A percentile compares a stretch with the other conserved stretches of the same genome.
Conservation (phyloP, 805 yeast genomes). For the Ogataea nakhonphanomensis region DNA sequence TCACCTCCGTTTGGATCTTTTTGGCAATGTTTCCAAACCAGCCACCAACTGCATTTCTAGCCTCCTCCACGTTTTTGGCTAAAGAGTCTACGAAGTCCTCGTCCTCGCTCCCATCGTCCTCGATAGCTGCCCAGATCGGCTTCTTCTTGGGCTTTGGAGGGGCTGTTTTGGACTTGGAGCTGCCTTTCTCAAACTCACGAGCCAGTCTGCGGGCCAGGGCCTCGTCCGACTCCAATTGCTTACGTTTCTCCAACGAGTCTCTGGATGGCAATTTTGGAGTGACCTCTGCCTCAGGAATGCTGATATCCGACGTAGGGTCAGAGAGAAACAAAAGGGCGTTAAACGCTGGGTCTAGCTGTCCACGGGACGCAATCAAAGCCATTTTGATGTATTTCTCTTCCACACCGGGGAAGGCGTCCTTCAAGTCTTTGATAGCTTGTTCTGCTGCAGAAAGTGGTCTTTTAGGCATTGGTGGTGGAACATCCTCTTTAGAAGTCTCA, state of each 20-base stretch:
- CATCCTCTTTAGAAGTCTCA: conserved; percentile 3
- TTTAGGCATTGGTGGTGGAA: conserved; percentile 47
- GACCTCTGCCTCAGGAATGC: conserved; percentile 39
- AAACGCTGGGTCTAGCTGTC: conserved; percentile 80
- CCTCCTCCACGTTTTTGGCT: conserved; percentile 75
- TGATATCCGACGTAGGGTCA: conserved; percentile 64
- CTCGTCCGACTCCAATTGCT: conserved; percentile 54
- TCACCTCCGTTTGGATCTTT: conserved; percentile 33
- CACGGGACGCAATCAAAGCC: conserved; percentile 80
- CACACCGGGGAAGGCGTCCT: conserved; percentile 81
- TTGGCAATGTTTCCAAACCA: conserved; percentile 74
- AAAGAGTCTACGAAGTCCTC: conserved; percentile 57
- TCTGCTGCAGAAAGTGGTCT: conserved; percentile 64
- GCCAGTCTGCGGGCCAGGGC: conserved; percentile 77
- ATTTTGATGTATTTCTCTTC: conserved; percentile 73
- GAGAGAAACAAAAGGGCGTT: conserved; percentile 77
- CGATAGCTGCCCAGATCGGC: conserved; percentile 21
- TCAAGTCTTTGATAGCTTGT: conserved; percentile 54
- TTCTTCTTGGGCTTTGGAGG: conserved; percentile 29
- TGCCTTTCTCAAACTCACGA: conserved; percentile 45
- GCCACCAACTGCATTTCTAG: conserved; percentile 66
- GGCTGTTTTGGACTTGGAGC: conserved; percentile 8
- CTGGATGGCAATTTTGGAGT: conserved; percentile 34
- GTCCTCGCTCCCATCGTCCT: conserved; percentile 36
- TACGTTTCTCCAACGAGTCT: conserved; percentile 31